These are phyloP conservation scores for Fusarium sp. DNA, from an alignment of 2,329 filamentous ascomycete genomes.

Conservation along the genomic window DNA sequence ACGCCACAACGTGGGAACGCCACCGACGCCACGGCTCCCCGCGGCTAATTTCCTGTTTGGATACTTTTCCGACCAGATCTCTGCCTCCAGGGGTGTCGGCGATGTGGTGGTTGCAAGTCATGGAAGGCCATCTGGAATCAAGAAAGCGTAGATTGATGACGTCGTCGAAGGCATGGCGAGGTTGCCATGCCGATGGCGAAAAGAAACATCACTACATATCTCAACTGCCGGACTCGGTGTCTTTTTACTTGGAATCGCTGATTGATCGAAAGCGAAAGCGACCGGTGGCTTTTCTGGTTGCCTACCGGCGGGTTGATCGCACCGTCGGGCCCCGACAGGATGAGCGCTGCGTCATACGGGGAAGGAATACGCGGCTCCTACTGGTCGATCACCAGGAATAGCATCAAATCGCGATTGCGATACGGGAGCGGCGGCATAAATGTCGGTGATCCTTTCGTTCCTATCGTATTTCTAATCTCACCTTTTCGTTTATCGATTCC, in stretches of 20 bases:
- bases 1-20: constrained; percentile 23
- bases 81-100: constrained; percentile 11
- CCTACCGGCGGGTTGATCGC: constrained; percentile 1
- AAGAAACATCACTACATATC: too few relatives aligned
- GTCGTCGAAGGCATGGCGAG: constrained; percentile 6
- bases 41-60: constrained; percentile 28
- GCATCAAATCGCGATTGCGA: constrained; percentile 29
- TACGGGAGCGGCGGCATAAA: constrained; percentile 20
- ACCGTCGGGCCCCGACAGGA: constrained; percentile 15
- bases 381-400: constrained; percentile 32
- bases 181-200: not conserved
- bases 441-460: constrained; percentile 13
- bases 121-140: not conserved
- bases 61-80: constrained; percentile 15
- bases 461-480: constrained; percentile 13
- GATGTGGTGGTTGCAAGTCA: constrained; percentile 10
- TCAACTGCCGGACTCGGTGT: not conserved
- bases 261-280: constrained; percentile 23
- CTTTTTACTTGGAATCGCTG: not conserved
- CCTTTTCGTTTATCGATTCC: not conserved
- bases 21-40: constrained; percentile 33
- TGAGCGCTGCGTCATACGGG: constrained; percentile 15
- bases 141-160: constrained; percentile 19
- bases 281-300: constrained; percentile 22
- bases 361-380: constrained; percentile 11